phyloP scores from a whole-genome alignment of 1,284 basidiomycete species.

The Pseudozyma hubeiensis region DNA sequence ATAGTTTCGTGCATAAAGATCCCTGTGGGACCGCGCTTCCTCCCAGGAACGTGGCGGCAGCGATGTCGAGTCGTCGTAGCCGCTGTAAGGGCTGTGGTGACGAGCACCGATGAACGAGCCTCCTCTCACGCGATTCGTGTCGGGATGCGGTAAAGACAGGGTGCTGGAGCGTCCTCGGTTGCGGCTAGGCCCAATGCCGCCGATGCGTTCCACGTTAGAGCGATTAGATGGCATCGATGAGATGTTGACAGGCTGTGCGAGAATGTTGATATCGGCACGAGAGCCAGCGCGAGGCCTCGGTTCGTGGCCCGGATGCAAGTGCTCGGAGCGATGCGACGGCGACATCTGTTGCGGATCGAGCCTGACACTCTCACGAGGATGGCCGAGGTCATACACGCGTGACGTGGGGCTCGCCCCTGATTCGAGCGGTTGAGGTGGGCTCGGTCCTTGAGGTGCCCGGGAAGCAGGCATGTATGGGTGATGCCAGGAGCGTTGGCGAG shows the following conservation, averaged over 20 bases:
- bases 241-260: conserved; percentile 33
- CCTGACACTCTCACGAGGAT: neutral
- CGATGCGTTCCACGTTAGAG: conserved; percentile 21
- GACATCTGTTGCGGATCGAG: conserved; percentile 14
- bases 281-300: conserved; percentile 19
- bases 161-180: conserved; percentile 49
- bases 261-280: conserved; percentile 9
- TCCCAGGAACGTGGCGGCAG: conserved; percentile 40
- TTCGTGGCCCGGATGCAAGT: conserved; percentile 12
- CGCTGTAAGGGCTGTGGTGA: conserved; percentile 19
- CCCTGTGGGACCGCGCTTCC: conserved; percentile 17
- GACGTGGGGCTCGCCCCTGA: conserved; percentile 4
- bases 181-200: conserved; percentile 37
- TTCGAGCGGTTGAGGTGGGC: conserved; percentile 23
- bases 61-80: conserved; percentile 25
- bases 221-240: conserved; percentile 15
- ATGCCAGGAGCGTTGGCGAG: conserved; percentile 45
- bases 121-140: conserved; percentile 19
- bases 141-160: conserved; percentile 34
- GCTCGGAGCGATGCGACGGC: conserved; percentile 22
- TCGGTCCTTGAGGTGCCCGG: conserved; percentile 19
- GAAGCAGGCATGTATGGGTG: conserved; percentile 34
- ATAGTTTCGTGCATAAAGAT: conserved; percentile 5
- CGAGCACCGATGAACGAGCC: conserved; percentile 22
- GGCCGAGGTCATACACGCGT: conserved; percentile 20